phyloP scores from a whole-genome alignment of 1,284 basidiomycete genomes.

The Takashimella koratensis region DNA sequence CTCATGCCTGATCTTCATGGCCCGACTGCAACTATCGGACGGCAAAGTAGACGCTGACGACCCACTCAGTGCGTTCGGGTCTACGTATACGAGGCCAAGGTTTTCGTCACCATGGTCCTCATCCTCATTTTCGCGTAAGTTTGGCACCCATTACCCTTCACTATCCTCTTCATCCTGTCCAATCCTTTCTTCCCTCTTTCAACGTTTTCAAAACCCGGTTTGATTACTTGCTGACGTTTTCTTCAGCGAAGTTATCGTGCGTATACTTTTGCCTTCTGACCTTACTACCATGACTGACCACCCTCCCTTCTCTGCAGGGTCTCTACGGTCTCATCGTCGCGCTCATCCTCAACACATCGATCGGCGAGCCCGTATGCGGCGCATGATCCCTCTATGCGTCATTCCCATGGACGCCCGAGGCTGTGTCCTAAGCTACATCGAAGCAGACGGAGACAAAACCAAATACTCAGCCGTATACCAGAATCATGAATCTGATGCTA shows the following conservation, averaged over 20 bases:
- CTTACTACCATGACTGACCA: not conserved
- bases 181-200: not conserved
- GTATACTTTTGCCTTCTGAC: not conserved
- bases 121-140: constrained; percentile 54
- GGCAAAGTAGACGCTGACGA: constrained; percentile 1
- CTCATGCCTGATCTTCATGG: not conserved
- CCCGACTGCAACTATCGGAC: too few relatives aligned
- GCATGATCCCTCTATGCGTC: not conserved
- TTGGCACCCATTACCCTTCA: too few relatives aligned
- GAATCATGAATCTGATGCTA: not conserved
- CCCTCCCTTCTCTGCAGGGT: constrained; percentile 29
- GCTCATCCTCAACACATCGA: constrained; percentile 54
- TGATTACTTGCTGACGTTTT: not conserved
- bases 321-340: constrained; percentile 57
- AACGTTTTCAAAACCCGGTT: too few relatives aligned
- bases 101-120: constrained; percentile 73
- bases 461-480: not conserved
- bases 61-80: constrained; percentile 51
- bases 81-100: constrained; percentile 56
- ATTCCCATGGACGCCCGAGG: not conserved
- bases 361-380: not conserved
- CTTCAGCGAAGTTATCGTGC: constrained; percentile 35
- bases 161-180: too few relatives aligned
- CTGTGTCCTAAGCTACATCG: too few relatives aligned
- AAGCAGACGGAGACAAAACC: not conserved